phyloP scores from a whole-genome alignment of 2,329 filamentous ascomycete species.

The Huntiella abstrusa region DNA sequence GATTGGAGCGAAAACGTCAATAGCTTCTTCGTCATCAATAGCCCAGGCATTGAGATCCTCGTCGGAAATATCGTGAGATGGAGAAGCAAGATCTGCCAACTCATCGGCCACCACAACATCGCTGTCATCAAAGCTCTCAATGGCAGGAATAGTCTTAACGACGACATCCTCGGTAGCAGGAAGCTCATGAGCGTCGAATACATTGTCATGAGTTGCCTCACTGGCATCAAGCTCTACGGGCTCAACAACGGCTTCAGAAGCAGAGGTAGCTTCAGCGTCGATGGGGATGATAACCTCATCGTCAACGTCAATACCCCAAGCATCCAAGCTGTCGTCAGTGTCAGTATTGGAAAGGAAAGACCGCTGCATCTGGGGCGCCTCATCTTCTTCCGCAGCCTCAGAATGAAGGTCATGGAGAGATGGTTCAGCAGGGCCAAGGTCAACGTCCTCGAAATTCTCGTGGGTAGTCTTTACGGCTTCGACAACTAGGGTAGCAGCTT shows the following conservation, averaged over 20 bases:
- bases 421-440: not conserved
- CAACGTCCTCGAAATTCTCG: not conserved
- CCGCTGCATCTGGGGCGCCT: not conserved
- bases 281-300: not conserved
- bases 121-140: not conserved
- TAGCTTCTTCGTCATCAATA: too few relatives aligned
- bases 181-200: not conserved
- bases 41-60: not conserved
- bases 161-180: not conserved
- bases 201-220: too few relatives aligned
- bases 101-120: not conserved
- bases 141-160: not conserved
- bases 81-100: not conserved
- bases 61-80: not conserved
- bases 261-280: constrained; percentile 1
- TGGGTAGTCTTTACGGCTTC: not conserved
- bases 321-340: constrained; percentile 8
- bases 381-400: not conserved
- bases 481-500: not conserved
- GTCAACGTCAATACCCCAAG: constrained; percentile 10
- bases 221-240: too few relatives aligned
- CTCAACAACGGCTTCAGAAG: not conserved
- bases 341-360: not conserved
- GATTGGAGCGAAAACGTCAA: not conserved
- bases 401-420: not conserved